Evolutionary conservation across 176 grass and related monocot genomes (phyloP).

Genomic region (Dendrocalamus sinicus): DNA sequence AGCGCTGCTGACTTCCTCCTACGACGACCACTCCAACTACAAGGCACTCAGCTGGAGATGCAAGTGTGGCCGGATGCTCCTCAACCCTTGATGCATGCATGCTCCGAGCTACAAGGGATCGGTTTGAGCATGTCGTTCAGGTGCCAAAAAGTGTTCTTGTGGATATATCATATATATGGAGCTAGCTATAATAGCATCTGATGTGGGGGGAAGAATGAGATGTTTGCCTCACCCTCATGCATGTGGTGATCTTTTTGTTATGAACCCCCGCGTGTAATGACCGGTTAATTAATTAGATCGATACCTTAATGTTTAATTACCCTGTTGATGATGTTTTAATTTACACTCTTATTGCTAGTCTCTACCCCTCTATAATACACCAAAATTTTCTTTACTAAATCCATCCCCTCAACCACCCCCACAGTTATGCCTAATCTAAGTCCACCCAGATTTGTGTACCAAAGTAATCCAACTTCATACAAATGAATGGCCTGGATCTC

Average conservation of each 20-base stretch:
- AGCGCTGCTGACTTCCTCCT: background rate
- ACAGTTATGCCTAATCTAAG: no score
- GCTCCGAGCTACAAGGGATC: no score
- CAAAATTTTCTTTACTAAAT: no score
- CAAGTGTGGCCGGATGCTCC: conserved; percentile 32
- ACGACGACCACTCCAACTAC: conserved; percentile 59
- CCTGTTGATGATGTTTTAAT: background rate
- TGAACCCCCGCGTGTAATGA: background rate
- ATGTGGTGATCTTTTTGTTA: background rate
- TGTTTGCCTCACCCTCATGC: background rate
- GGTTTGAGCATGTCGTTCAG: no score
- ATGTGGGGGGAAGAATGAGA: background rate
- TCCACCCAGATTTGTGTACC: no score
- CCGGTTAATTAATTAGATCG: background rate
- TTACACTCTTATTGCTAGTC: background rate
- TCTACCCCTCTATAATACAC: no score
- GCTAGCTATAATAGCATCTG: background rate
- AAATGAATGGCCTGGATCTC: no score
- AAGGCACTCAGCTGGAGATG: conserved; percentile 60
- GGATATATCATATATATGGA: background rate
- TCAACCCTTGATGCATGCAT: background rate
- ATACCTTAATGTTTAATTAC: background rate
- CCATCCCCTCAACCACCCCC: no score
- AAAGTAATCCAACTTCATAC: no score
- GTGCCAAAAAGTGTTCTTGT: background rate